Conservation (phyloP, 2,329 filamentous ascomycete species). For the Ceratocystis huliohia region DNA sequence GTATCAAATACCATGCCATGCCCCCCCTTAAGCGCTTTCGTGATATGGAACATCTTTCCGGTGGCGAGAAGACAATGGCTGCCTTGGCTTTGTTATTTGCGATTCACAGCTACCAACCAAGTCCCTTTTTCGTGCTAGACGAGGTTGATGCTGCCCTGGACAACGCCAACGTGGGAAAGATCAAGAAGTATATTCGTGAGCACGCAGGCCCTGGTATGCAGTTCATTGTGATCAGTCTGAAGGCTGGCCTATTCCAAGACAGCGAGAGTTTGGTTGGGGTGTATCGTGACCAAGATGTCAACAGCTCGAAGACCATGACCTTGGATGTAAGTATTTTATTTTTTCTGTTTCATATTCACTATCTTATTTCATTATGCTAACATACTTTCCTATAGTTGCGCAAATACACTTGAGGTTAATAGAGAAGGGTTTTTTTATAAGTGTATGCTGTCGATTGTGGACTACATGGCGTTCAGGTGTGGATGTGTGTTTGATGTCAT, state of each 20-base stretch:
- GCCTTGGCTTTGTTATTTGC: slow-evolving; percentile 92
- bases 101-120: slow-evolving; percentile 90
- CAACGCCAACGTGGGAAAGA: slow-evolving; percentile 90
- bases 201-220: slow-evolving; percentile 96
- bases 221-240: slow-evolving; percentile 95
- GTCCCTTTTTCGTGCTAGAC: slow-evolving; percentile 94
- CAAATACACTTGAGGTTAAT: slow-evolving; percentile 18
- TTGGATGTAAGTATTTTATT: slow-evolving; percentile 64
- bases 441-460: not conserved
- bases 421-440: not conserved
- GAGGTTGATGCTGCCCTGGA: slow-evolving; percentile 98
- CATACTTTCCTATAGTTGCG: slow-evolving; percentile 13
- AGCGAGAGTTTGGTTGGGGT: slow-evolving; percentile 93
- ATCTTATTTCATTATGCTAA: slow-evolving; percentile 8
- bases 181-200: slow-evolving; percentile 90
- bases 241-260: slow-evolving; percentile 89
- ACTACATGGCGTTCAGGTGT: not conserved
- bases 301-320: slow-evolving; percentile 81
- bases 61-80: slow-evolving; percentile 98
- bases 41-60: slow-evolving; percentile 96
- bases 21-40: slow-evolving; percentile 94
- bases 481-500: slow-evolving; percentile 2
- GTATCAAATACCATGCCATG: slow-evolving; percentile 98
- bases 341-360: not conserved
- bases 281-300: slow-evolving; percentile 86